Evolutionary conservation across 305 asterid species (phyloP).

Genomic region (Solanum hybrid): DNA sequence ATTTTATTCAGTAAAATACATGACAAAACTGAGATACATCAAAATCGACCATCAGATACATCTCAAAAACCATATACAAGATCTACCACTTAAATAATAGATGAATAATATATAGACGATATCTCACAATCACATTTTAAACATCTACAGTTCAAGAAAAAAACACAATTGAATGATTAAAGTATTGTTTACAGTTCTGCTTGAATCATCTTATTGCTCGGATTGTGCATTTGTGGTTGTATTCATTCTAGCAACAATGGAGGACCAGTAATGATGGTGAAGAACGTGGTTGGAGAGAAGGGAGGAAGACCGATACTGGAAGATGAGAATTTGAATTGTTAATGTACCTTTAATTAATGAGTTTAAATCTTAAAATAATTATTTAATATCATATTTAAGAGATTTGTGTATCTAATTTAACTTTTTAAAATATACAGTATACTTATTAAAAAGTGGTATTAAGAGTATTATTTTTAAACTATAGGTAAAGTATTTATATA

Average conservation of each 20-base stretch:
- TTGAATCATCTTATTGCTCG: neutral
- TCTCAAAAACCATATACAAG: neutral
- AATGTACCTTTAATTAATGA: neutral
- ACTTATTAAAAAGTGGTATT: too few species aligned
- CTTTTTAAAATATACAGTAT: neutral
- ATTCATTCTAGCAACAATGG: neutral
- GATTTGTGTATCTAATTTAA: neutral
- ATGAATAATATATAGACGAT: neutral
- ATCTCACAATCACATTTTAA: neutral
- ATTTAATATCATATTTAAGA: too few species aligned
- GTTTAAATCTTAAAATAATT: too few species aligned
- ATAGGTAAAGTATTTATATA: neutral
- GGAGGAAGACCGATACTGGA: neutral
- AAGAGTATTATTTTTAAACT: neutral
- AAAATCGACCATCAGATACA: neutral
- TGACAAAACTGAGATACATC: neutral
- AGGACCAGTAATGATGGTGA: neutral
- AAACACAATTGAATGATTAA: neutral
- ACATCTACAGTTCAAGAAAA: neutral
- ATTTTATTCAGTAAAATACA: neutral
- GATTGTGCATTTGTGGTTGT: neutral
- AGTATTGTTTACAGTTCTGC: neutral
- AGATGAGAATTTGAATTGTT: neutral
- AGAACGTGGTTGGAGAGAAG: neutral
- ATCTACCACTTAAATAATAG: neutral